phyloP scores from a whole-genome alignment of 225 moss, liverwort and hornwort species.

The Pseudisothecium myosuroides region DNA sequence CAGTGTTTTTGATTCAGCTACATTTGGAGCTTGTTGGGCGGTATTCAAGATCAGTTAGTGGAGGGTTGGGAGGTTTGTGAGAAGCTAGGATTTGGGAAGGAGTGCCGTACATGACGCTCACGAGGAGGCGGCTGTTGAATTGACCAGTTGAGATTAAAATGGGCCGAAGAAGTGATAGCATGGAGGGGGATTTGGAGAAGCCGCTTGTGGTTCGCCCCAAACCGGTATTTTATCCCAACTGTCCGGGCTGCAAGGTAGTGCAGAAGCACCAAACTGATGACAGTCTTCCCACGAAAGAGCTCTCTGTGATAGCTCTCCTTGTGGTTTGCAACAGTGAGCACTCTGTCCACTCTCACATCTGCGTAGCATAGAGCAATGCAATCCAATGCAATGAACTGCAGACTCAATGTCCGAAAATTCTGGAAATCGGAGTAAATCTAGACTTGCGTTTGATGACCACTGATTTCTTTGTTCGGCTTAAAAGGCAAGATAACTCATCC shows the following conservation, averaged over 20 bases:
- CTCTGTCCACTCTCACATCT: neutral
- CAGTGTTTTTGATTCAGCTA: too few relatives aligned
- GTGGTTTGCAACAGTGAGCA: slow-evolving; percentile 49
- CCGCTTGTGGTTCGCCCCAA: neutral
- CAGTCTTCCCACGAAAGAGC: slow-evolving; percentile 21
- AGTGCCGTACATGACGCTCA: neutral
- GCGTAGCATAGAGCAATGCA: neutral
- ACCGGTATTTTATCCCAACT: slow-evolving; percentile 16
- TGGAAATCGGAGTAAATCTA: neutral
- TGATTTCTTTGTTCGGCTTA: neutral
- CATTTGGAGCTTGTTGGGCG: neutral
- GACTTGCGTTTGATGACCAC: neutral
- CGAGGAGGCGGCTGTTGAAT: neutral
- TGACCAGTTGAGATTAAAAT: neutral
- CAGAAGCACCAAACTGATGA: slow-evolving; percentile 8
- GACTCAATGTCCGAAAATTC: neutral
- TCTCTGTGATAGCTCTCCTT: slow-evolving; percentile 20
- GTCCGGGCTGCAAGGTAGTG: slow-evolving; percentile 42
- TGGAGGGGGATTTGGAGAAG: neutral
- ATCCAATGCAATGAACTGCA: neutral
- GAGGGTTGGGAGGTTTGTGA: neutral
- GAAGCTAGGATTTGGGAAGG: neutral
- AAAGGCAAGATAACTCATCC: neutral
- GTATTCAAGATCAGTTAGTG: neutral
- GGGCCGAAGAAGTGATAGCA: neutral